phyloP scores from a whole-genome alignment of 2,329 filamentous ascomycete genomes.

The Monosporascus cannonballus region DNA sequence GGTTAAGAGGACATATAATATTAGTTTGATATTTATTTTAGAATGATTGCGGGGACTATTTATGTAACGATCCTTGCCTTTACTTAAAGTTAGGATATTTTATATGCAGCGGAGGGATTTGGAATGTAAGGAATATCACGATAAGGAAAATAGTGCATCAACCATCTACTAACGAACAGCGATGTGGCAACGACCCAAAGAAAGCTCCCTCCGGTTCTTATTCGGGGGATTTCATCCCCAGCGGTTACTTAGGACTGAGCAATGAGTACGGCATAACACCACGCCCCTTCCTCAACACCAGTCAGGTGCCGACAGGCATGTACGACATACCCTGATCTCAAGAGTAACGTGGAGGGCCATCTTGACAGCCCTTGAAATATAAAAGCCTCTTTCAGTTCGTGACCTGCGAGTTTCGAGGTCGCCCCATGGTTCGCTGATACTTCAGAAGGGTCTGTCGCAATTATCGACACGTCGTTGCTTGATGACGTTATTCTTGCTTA shows the following conservation, averaged over 20 bases:
- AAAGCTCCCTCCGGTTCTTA: not conserved
- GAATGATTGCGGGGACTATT: no score
- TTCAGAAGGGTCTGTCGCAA: not conserved
- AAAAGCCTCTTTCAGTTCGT: slow-evolving; percentile 1
- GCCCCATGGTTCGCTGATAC: not conserved
- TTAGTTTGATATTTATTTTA: no score
- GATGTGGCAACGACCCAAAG: not conserved
- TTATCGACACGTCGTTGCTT: not conserved
- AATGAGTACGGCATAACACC: not conserved
- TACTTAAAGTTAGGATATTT: not conserved
- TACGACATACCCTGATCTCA: not conserved
- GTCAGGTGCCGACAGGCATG: not conserved
- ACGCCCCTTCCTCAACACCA: not conserved
- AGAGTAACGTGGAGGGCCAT: not conserved
- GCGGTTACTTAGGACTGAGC: not conserved
- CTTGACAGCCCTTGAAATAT: not conserved
- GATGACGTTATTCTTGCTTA: not conserved
- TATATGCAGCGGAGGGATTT: not conserved
- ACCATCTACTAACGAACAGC: no score
- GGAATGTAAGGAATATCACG: not conserved
- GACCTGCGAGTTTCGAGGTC: not conserved
- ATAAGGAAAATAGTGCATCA: no score
- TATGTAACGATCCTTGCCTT: no score
- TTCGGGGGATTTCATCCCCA: not conserved
- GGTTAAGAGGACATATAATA: no score